Conservation (phyloP, 2,329 filamentous ascomycete genomes). For the Hypoxylon sp. region DNA sequence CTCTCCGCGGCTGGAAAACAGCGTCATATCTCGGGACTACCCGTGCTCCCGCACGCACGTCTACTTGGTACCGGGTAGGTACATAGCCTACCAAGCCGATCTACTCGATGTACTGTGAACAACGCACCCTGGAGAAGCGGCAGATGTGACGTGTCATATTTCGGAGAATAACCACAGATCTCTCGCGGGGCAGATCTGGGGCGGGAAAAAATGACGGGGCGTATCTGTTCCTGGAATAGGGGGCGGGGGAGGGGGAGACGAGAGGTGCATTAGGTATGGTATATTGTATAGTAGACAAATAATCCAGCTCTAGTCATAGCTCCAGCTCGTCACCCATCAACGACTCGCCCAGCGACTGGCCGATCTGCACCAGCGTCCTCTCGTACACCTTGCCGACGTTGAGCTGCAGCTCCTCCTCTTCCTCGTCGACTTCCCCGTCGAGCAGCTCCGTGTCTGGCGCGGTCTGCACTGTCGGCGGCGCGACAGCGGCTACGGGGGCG, state of each 20-base stretch:
- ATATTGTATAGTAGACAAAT: neutral
- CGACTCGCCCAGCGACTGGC: slow-evolving; percentile 65
- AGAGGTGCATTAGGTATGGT: too few species aligned
- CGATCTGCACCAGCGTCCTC: slow-evolving; percentile 77
- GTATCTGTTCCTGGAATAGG: neutral
- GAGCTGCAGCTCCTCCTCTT: slow-evolving; percentile 65
- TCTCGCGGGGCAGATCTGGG: neutral
- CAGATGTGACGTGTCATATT: neutral
- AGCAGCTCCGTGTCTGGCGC: slow-evolving; percentile 9
- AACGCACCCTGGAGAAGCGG: too few species aligned
- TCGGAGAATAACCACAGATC: neutral
- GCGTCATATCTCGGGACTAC: neutral
- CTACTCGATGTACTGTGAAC: too few species aligned
- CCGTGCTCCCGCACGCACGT: too few species aligned
- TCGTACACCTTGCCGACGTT: slow-evolving; percentile 81
- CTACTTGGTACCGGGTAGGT: too few species aligned
- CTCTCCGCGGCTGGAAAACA: neutral
- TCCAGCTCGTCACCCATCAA: slow-evolving; percentile 15
- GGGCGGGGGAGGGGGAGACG: too few species aligned
- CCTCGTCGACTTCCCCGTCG: slow-evolving; percentile 46
- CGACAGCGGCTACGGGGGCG: neutral
- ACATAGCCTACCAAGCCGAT: too few species aligned
- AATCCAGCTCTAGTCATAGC: neutral
- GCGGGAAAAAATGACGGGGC: neutral
- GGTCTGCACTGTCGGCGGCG: slow-evolving; percentile 3